phyloP scores from a whole-genome alignment of 441 rosid genomes.

The Aquilaria agallochum region DNA sequence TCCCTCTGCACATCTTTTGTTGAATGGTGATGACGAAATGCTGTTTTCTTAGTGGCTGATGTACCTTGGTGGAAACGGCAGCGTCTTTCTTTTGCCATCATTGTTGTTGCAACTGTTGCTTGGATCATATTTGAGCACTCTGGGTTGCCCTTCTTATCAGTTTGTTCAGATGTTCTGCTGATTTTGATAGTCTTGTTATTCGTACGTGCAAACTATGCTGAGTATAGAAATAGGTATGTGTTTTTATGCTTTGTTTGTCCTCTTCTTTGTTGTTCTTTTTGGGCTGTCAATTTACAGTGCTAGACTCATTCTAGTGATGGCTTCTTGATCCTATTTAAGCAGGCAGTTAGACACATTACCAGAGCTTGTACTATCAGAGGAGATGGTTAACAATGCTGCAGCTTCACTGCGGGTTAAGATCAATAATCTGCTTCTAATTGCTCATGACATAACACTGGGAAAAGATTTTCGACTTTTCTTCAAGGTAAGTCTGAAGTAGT shows the following conservation, averaged over 20 bases:
- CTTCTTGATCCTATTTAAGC: conserved; percentile 13
- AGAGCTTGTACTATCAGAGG: conserved; percentile 89
- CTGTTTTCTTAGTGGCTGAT: conserved; percentile 58
- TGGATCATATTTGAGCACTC: conserved; percentile 83
- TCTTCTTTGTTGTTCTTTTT: not conserved
- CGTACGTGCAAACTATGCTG: conserved; percentile 55
- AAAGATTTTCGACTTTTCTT: conserved; percentile 89
- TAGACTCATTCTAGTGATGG: conserved; percentile 1
- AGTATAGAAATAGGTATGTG: conserved; percentile 53
- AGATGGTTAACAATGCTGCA: conserved; percentile 90
- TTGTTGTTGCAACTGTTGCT: conserved; percentile 69
- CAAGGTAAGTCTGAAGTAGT: conserved; percentile 43
- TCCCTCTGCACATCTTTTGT: no score
- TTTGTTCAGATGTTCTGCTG: conserved; percentile 77
- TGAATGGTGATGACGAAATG: not conserved
- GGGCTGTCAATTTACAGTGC: not conserved
- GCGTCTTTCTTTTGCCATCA: conserved; percentile 52
- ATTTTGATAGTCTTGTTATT: conserved; percentile 51
- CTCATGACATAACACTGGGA: conserved; percentile 91
- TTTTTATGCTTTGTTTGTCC: conserved; percentile 8
- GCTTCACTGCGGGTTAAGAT: conserved; percentile 84
- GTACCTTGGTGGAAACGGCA: conserved; percentile 74
- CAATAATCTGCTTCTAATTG: conserved; percentile 81
- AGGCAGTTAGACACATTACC: conserved; percentile 66
- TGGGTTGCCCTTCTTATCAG: conserved; percentile 71